Evolutionary conservation across 306 rosid genomes (phyloP).

Genomic region (Vigna radiata): DNA sequence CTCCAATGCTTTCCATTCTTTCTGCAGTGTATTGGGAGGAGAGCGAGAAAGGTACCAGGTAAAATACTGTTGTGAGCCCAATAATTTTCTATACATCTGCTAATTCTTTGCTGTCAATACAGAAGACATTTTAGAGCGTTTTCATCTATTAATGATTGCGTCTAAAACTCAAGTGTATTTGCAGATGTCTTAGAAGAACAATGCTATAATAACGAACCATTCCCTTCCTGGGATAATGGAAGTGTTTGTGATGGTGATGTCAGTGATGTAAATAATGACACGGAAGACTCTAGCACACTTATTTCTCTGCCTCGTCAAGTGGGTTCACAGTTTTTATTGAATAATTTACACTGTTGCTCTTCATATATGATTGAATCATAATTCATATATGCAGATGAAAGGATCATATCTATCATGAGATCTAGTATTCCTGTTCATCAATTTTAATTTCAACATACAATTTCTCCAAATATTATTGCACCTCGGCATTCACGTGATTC

Average conservation of each 20-base stretch:
- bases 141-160: conserved; percentile 13
- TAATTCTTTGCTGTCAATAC: conserved; percentile 7
- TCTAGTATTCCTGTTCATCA: background rate
- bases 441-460: conserved; percentile 17
- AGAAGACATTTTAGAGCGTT: conserved; percentile 10
- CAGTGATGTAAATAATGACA: conserved; percentile 59
- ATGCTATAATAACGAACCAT: conserved; percentile 53
- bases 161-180: conserved; percentile 14
- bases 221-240: conserved; percentile 68
- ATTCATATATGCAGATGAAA: conserved; percentile 5
- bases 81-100: conserved; percentile 20
- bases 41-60: conserved; percentile 67
- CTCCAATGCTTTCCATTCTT: conserved; percentile 31
- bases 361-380: conserved; percentile 17
- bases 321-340: conserved; percentile 30
- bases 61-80: conserved; percentile 29
- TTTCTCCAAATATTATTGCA: background rate
- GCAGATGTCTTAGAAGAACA: conserved; percentile 64
- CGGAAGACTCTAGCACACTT: conserved; percentile 70
- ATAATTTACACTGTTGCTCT: conserved; percentile 8
- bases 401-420: too few relatives aligned
- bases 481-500: conserved; percentile 38
- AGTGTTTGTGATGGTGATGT: conserved; percentile 49
- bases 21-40: conserved; percentile 73
- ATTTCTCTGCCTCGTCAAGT: conserved; percentile 89